Evolutionary conservation across 2,329 filamentous ascomycete genomes (phyloP), one percentile per base, ranked within the genome.

Genomic region (Penicillium aurantiogriseum): DNA sequence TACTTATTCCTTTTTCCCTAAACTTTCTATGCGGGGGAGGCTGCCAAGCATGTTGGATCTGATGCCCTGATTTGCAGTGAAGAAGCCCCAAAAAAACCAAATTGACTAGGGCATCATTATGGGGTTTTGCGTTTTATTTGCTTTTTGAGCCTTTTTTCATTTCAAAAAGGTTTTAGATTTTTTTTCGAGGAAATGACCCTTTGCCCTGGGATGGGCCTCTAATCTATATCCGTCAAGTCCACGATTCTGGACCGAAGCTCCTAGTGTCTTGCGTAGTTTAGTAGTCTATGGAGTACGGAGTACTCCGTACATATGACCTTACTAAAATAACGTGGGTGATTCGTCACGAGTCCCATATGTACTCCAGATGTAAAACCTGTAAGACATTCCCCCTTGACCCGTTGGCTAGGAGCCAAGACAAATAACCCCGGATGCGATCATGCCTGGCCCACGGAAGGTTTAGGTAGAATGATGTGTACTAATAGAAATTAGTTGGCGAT

Each of bases 11-110:
- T 11, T 39, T 19, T 33, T 35, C 10, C 7, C 33, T 57, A 64
- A 61, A 66, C 61, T 64, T 65, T 64, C 23, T 54, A 63, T 67
- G 65, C 64, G 65, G 65, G 64, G 65, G 59, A 66, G 57, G 56
- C 63, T 64, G 63, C 63, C 63, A 62, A 64, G 62, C 57, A 64
- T 65, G 61, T 60, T 57, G 63, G 54, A 63, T 59, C 54, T 40
- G 52, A 60, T 39, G 52, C 58, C 54, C 56, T 66, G 63, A 65
- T 65, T 64, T 65, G 64, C 63, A 64, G 60, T 64, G 58, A 61
- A 51, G 54, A 63, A 54, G 56, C n/a, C 31, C 38, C 27, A 47
- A 49, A 54, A 58, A 54, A 54, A 23, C 13, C 17, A 56, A 44
- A 40, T 36, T 47, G 35, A 51, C 40, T 4, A 50, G 33, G 43